phyloP scores from a whole-genome alignment of 805 yeast genomes.

The Lipomyces sp. region DNA sequence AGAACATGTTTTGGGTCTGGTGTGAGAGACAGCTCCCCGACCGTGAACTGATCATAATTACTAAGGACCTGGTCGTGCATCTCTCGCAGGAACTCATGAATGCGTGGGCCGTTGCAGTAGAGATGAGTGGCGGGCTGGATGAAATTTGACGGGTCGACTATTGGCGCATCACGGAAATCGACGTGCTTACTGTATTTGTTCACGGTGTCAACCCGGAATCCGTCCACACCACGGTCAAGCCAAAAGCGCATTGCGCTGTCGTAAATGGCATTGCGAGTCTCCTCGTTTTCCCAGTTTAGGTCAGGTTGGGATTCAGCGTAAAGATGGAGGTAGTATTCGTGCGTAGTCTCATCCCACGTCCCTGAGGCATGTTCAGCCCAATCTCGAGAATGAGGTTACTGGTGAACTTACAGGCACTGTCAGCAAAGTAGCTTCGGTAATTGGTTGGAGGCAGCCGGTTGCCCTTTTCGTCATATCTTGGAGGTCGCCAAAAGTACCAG shows the following conservation, averaged over 20 bases:
- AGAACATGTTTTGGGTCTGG: conserved; percentile 42
- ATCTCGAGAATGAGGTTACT: no score
- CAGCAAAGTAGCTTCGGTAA: conserved; percentile 59
- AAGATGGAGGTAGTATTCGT: conserved; percentile 60
- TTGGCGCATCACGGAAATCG: conserved; percentile 56
- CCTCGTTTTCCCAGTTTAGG: conserved; percentile 63
- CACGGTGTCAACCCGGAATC: conserved; percentile 63
- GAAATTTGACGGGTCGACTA: conserved; percentile 49
- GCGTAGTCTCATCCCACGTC: conserved; percentile 60
- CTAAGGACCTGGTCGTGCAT: conserved; percentile 50
- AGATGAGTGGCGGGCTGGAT: conserved; percentile 49
- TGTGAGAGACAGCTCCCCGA: conserved; percentile 59
- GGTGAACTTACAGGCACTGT: conserved; percentile 50
- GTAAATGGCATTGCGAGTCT: conserved; percentile 50
- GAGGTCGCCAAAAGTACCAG: conserved; percentile 65
- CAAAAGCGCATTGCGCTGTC: conserved; percentile 53
- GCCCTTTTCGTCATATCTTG: conserved; percentile 60
- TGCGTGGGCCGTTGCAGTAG: conserved; percentile 57
- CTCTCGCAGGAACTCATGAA: conserved; percentile 63
- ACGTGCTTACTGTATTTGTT: conserved; percentile 57
- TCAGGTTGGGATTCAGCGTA: conserved; percentile 64
- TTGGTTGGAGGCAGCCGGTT: conserved; percentile 61
- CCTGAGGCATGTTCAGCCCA: conserved; percentile 37
- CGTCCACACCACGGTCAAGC: conserved; percentile 62
- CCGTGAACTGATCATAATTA: conserved; percentile 59